Conservation (phyloP, 192 early-diverging fungal genomes). For the Mortierella hygrophila region DNA sequence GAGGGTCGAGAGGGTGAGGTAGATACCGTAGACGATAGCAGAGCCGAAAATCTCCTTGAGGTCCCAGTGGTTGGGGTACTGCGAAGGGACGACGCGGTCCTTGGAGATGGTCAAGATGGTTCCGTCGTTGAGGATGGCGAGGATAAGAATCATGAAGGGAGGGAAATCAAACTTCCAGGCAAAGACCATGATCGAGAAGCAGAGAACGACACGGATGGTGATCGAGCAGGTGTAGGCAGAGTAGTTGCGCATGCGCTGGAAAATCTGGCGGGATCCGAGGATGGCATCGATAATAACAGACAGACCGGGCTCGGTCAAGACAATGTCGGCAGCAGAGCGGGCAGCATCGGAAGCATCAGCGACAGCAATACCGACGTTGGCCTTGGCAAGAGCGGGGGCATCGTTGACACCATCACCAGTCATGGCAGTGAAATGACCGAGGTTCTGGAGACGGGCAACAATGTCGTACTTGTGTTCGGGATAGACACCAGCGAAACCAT, state of each 20-base stretch:
- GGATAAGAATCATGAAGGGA: slow-evolving; percentile 87
- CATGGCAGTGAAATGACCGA: slow-evolving; percentile 84
- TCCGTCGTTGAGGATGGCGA: slow-evolving; percentile 93
- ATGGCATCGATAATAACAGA: slow-evolving; percentile 94
- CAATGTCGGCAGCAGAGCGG: slow-evolving; percentile 83
- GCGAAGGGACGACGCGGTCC: slow-evolving; percentile 86
- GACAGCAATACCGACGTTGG: slow-evolving; percentile 87
- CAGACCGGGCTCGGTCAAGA: slow-evolving; percentile 83
- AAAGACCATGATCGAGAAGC: slow-evolving; percentile 79
- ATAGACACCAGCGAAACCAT: slow-evolving; percentile 74
- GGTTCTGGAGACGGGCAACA: slow-evolving; percentile 90
- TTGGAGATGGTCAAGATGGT: slow-evolving; percentile 94
- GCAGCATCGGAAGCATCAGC: slow-evolving; percentile 83
- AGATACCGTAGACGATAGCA: slow-evolving; percentile 89
- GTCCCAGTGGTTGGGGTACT: slow-evolving; percentile 90
- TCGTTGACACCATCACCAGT: slow-evolving; percentile 94
- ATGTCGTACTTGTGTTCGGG: slow-evolving; percentile 99
- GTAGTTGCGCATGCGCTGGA: slow-evolving; percentile 96
- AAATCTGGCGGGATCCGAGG: slow-evolving; percentile 91
- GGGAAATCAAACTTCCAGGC: slow-evolving; percentile 88
- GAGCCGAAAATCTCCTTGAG: slow-evolving; percentile 89
- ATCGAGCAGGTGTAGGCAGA: slow-evolving; percentile 93
- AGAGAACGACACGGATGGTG: slow-evolving; percentile 83
- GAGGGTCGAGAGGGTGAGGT: slow-evolving; percentile 85
- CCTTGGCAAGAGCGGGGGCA: slow-evolving; percentile 80